phyloP scores from a whole-genome alignment of 2,329 filamentous ascomycete species.

The Venturia carpophila region DNA sequence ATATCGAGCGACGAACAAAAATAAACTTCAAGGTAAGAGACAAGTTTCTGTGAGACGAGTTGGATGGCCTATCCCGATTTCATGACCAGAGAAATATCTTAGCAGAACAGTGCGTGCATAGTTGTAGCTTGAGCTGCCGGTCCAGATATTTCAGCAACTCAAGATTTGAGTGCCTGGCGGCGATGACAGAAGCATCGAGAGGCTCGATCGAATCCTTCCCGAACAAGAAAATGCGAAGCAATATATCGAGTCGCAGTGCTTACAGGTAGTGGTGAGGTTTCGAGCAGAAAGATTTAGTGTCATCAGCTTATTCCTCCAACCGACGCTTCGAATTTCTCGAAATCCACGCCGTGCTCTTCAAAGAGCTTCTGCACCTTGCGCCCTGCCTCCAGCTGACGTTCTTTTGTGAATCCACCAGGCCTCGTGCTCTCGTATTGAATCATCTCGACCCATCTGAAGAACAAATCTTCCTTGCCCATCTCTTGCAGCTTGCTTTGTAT shows the following conservation, averaged over 20 bases:
- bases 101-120: no score
- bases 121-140: not conserved
- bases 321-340: conserved; percentile 70
- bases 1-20: not conserved
- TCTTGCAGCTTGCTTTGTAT: conserved; percentile 69
- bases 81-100: no score
- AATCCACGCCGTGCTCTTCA: conserved; percentile 66
- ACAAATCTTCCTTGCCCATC: conserved; percentile 79
- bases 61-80: no score
- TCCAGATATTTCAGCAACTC: not conserved
- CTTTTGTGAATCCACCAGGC: conserved; percentile 68
- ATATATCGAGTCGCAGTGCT: not conserved
- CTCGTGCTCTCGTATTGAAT: conserved; percentile 78
- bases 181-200: not conserved
- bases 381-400: conserved; percentile 65
- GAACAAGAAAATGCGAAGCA: not conserved
- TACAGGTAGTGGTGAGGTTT: not conserved
- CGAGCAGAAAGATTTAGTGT: not conserved
- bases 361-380: conserved; percentile 70
- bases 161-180: not conserved
- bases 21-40: not conserved
- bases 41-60: no score
- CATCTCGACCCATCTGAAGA: conserved; percentile 88
- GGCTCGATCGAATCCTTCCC: not conserved
- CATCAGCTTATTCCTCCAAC: conserved; percentile 43